These are phyloP conservation scores for Aspergillus conjunctus DNA, from an alignment of 495 filamentous ascomycete genomes.

Conservation along the genomic window DNA sequence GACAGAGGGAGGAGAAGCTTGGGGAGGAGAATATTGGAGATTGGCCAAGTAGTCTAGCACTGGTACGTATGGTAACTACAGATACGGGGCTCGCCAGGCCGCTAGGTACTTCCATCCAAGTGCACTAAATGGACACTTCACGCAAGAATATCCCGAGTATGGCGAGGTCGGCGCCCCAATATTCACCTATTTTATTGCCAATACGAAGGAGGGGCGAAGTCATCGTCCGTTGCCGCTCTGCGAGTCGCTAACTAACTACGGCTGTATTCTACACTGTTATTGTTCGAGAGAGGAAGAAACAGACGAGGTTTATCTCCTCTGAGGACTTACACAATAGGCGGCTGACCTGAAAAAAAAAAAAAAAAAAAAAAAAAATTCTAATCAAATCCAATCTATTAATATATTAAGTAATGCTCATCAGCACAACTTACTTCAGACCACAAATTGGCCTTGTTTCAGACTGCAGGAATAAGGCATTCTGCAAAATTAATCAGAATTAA, in stretches of 20 bases:
- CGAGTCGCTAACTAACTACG: no score
- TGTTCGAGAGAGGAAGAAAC: neutral
- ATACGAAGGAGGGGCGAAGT: neutral
- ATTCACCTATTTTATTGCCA: neutral
- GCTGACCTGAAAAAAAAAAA: conserved; percentile 7
- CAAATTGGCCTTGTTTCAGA: conserved; percentile 2
- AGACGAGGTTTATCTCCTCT: neutral
- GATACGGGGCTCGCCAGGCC: neutral
- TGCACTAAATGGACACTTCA: neutral
- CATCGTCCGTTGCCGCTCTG: no score
- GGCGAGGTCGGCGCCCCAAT: no score
- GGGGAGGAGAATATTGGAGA: neutral
- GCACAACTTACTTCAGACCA: conserved; percentile 4
- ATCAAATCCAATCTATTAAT: conserved; percentile 5
- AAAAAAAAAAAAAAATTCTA: conserved; percentile 3
- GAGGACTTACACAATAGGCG: neutral
- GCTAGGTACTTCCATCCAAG: conserved; percentile 3
- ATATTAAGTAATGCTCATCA: neutral
- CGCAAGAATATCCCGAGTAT: neutral
- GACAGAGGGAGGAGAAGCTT: conserved; percentile 7
- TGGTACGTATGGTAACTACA: neutral
- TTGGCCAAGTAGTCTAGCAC: conserved; percentile 8
- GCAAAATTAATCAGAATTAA: neutral
- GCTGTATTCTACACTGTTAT: no score
- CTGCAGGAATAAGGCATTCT: neutral